These are phyloP conservation scores for Dentipellis sp. DNA, from an alignment of 768 basidiomycete species.

Conservation along the genomic window DNA sequence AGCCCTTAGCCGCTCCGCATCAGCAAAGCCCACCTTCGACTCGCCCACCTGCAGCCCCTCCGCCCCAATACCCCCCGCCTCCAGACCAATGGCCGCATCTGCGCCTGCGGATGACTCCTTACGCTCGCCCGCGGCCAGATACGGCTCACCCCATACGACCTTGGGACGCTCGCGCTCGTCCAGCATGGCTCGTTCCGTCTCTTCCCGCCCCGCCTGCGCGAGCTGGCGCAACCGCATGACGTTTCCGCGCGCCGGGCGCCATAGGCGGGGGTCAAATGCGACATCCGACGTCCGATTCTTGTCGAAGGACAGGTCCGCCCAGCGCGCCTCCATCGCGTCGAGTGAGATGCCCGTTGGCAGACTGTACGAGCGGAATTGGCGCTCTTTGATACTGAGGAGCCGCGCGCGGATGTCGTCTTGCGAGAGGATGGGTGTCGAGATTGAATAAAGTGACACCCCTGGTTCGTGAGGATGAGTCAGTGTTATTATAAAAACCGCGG, in stretches of 20 bases:
- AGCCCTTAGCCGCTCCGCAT: too few relatives aligned
- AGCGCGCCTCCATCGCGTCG: conserved; percentile 27
- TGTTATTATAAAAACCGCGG: background rate
- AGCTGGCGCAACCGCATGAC: conserved; percentile 37
- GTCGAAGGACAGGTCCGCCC: conserved; percentile 33
- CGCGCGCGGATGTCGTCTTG: conserved; percentile 26
- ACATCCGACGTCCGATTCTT: conserved; percentile 7
- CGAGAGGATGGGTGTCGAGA: conserved; percentile 30
- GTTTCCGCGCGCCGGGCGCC: conserved; percentile 24
- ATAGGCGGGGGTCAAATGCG: conserved; percentile 20
- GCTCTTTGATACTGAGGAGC: conserved; percentile 25
- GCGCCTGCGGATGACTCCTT: too few relatives aligned
- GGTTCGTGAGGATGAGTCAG: background rate
- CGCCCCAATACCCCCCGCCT: too few relatives aligned
- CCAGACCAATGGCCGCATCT: too few relatives aligned
- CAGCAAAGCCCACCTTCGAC: too few relatives aligned
- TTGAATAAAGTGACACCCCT: conserved; percentile 60
- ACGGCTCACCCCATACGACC: too few relatives aligned
- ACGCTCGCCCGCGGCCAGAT: too few relatives aligned
- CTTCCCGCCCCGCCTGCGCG: conserved; percentile 35
- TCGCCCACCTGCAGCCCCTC: too few relatives aligned
- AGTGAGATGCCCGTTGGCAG: conserved; percentile 41
- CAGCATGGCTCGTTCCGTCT: conserved; percentile 27
- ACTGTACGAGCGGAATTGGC: conserved; percentile 36
- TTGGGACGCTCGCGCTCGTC: conserved; percentile 15